Base-by-base conservation (phyloP, 2,329 filamentous ascomycete species). In the Tolypocladium nubicola region DNA sequence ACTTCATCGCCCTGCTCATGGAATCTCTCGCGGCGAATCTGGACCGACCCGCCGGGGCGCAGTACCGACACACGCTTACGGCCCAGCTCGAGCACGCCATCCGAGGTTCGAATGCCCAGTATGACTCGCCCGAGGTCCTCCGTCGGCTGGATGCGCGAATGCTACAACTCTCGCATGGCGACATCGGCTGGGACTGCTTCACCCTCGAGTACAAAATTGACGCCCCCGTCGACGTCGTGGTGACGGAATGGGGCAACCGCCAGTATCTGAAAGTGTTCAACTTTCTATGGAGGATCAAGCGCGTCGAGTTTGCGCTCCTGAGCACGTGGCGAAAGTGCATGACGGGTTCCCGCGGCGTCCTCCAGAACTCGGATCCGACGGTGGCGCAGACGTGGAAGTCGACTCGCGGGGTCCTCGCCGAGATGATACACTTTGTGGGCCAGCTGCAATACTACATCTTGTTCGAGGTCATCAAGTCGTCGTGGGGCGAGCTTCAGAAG, bases 241-340 rank as follows among this genome's bases (percentile, higher is more conserved):
- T 99, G 43, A 97, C 93, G 0, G 90, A 95, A 47, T 97, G 92
- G 84, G 92, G 91, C 52, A 93, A 89, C 63, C 89, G 93, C 26
- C 93, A 99, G 69, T 99, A 99, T 69, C 86, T 99, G 65, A 97
- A 97, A 70, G 90, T 99, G 11, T 99, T 99, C 81, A 99, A 99
- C 73, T 97, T 99, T 68, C 81, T 99, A 3, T 99, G 94, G 93
- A 87, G 94, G 61, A 90, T 99, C 67, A 99, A 99, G 75, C 87
- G 94, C 35, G 94, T 99, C 55, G 94, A 99, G 68, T 99, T 97
- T 67, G 92, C 90, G 0, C 82, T 99, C 1, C 83, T 88, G 6
- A 90, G 88, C 14, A 94, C 90, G 45, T 99, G 94, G 92, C 86
- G 94, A 58, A 88, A 92, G 62, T 96, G 89, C 72, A 97, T 97